Conservation (phyloP, 345 rosid genomes). For the Arabidopsis suecica region DNA sequence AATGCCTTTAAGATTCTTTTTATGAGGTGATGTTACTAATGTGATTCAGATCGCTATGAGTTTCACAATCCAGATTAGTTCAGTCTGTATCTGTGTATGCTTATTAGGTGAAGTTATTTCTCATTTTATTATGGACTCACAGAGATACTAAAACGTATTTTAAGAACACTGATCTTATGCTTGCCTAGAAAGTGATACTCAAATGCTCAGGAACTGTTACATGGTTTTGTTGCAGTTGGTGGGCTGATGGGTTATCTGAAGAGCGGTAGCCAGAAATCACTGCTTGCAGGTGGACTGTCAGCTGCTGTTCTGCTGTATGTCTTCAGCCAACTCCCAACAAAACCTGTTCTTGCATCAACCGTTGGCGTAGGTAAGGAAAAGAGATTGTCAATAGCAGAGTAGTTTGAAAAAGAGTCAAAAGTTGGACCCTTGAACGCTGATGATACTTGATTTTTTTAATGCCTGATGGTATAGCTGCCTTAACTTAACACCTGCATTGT, state of each 20-base stretch:
- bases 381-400: background rate
- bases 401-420: background rate
- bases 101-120: conserved; percentile 4
- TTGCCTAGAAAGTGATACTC: background rate
- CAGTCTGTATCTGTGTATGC: conserved; percentile 3
- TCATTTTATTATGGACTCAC: background rate
- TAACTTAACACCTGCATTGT: background rate
- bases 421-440: background rate
- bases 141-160: too few relatives aligned
- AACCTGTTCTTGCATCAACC: conserved; percentile 78
- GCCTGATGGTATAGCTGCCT: background rate
- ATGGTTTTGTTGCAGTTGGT: conserved; percentile 60
- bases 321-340: conserved; percentile 68
- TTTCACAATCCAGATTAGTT: background rate
- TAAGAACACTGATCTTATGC: background rate
- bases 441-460: background rate
- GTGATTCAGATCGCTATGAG: too few relatives aligned
- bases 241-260: conserved; percentile 89
- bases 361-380: conserved; percentile 81
- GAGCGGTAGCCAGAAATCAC: conserved; percentile 92
- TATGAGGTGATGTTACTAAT: background rate
- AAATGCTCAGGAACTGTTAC: background rate
- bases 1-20: background rate
- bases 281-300: conserved; percentile 80
- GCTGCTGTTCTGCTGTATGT: conserved; percentile 72